These are phyloP conservation scores for Coniosporium tulheliwenetii DNA, from an alignment of 2,329 filamentous ascomycete species.

Conservation along the genomic window DNA sequence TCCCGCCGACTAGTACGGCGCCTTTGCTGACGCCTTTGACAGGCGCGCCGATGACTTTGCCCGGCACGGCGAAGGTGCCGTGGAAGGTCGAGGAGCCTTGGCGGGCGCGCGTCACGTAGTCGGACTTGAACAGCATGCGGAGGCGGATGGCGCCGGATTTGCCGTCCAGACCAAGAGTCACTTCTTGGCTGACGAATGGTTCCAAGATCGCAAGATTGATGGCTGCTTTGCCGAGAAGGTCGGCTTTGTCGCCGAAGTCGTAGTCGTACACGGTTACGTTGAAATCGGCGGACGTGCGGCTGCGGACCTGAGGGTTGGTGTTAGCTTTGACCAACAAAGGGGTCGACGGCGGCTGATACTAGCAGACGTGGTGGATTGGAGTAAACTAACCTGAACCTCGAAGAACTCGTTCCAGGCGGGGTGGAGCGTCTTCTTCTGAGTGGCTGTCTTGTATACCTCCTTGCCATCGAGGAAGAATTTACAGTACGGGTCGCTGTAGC, in stretches of 20 bases:
- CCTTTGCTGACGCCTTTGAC: constrained; percentile 81
- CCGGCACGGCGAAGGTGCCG: constrained; percentile 73
- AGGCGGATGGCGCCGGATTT: constrained; percentile 75
- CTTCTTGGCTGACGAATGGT: constrained; percentile 68
- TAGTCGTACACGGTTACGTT: constrained; percentile 78
- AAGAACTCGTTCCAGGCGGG: constrained; percentile 96
- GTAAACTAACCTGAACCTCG: constrained; percentile 40
- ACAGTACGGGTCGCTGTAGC: constrained; percentile 93
- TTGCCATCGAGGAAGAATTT: constrained; percentile 83
- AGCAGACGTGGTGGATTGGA: too few species aligned
- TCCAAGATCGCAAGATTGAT: constrained; percentile 70
- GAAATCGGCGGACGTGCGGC: constrained; percentile 73
- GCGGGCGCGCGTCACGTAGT: constrained; percentile 72
- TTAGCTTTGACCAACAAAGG: too few species aligned
- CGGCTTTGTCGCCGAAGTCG: constrained; percentile 91
- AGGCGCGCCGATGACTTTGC: constrained; percentile 86
- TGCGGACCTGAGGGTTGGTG: constrained; percentile 38
- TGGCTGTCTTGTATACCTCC: constrained; percentile 88
- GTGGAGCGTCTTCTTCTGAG: constrained; percentile 89
- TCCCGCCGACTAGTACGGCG: constrained; percentile 53
- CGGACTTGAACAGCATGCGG: constrained; percentile 79
- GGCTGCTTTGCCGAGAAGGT: constrained; percentile 63
- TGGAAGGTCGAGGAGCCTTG: constrained; percentile 89
- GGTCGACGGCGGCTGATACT: too few species aligned
- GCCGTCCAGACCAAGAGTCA: constrained; percentile 63